Evolutionary conservation across 2,329 filamentous ascomycete genomes (phyloP).

Genomic region (Venturia asperata): DNA sequence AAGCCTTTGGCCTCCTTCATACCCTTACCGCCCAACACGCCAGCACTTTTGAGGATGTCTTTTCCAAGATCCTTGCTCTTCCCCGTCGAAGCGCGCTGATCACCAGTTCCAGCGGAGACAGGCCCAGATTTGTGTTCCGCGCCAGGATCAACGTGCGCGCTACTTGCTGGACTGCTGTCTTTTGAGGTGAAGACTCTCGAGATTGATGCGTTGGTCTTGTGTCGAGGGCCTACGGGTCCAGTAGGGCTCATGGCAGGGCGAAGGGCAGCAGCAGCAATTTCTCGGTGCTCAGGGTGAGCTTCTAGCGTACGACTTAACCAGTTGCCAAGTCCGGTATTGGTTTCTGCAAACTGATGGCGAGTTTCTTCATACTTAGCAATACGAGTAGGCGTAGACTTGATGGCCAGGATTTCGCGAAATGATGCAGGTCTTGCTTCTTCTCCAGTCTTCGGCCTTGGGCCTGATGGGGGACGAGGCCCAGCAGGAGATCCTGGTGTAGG

Average conservation of each 20-base stretch:
- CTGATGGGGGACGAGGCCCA: slow-evolving; percentile 15
- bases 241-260: slow-evolving; percentile 10
- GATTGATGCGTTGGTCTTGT: slow-evolving; percentile 32
- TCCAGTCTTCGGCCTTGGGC: slow-evolving; percentile 9
- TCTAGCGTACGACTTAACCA: slow-evolving; percentile 49
- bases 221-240: slow-evolving; percentile 23
- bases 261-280: slow-evolving; percentile 27
- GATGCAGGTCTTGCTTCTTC: slow-evolving; percentile 14
- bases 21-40: slow-evolving; percentile 59
- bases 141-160: not conserved
- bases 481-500: slow-evolving; percentile 1
- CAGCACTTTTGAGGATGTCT: slow-evolving; percentile 49
- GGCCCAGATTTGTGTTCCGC: slow-evolving; percentile 19
- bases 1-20: slow-evolving; percentile 82
- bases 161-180: not conserved
- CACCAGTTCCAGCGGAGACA: slow-evolving; percentile 18
- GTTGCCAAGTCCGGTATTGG: slow-evolving; percentile 65
- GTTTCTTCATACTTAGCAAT: slow-evolving; percentile 68
- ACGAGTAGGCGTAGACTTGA: slow-evolving; percentile 59
- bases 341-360: slow-evolving; percentile 59
- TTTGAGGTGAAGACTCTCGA: slow-evolving; percentile 27
- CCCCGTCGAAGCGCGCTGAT: slow-evolving; percentile 28
- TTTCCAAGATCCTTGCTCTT: slow-evolving; percentile 78
- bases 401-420: slow-evolving; percentile 69
- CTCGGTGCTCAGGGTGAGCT: slow-evolving; percentile 47